These are phyloP conservation scores for Podospora pseudopauciseta DNA, from an alignment of 495 filamentous ascomycete species.

Conservation along the genomic window DNA sequence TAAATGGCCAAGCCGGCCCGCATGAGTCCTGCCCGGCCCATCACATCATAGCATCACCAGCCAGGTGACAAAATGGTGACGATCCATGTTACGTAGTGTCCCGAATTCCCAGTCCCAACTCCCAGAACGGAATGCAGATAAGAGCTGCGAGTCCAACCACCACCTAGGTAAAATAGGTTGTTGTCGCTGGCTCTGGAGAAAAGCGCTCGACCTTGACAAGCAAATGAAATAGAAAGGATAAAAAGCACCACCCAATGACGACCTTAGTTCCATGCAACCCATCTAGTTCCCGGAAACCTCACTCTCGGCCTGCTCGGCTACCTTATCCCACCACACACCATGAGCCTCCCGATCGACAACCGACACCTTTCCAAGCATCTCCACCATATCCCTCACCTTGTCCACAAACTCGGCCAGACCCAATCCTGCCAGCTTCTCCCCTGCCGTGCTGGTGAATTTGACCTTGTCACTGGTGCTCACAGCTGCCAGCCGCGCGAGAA, in stretches of 20 bases:
- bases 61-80: background rate
- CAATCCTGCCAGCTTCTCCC: slow-evolving; percentile 72
- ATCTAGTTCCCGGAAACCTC: slow-evolving; percentile 19
- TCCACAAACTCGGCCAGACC: slow-evolving; percentile 89
- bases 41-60: background rate
- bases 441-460: slow-evolving; percentile 72
- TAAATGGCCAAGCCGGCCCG: too few species aligned
- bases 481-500: slow-evolving; percentile 72
- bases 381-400: slow-evolving; percentile 76
- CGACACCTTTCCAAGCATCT: slow-evolving; percentile 69
- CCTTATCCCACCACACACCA: slow-evolving; percentile 71
- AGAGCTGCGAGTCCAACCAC: background rate
- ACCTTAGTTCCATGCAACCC: background rate
- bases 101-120: background rate
- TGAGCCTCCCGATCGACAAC: slow-evolving; percentile 79
- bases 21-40: too few species aligned
- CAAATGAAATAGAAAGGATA: background rate
- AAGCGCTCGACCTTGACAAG: background rate
- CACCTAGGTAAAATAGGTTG: background rate
- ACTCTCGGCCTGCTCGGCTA: slow-evolving; percentile 48
- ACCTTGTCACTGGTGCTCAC: slow-evolving; percentile 76
- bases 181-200: background rate
- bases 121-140: background rate
- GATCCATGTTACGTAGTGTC: background rate
- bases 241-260: background rate